phyloP scores from a whole-genome alignment of 441 rosid genomes.

The Dalechampia spathulata region DNA sequence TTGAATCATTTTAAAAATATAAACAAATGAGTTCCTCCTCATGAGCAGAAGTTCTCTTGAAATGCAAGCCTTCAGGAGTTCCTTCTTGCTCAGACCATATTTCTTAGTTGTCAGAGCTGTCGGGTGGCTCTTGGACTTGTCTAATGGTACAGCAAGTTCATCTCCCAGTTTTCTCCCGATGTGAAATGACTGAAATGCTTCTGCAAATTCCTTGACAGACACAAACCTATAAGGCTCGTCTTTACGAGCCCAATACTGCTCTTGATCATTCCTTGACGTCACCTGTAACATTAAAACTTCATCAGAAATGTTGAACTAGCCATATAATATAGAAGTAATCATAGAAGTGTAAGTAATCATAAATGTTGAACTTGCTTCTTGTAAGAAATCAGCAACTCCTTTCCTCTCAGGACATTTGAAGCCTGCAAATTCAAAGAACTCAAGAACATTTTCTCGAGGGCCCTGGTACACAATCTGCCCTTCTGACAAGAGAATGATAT shows the following conservation, averaged over 20 bases:
- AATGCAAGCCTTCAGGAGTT: slow-evolving; percentile 53
- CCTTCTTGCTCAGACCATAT: slow-evolving; percentile 47
- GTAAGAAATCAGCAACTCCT: slow-evolving; percentile 72
- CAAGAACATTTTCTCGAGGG: slow-evolving; percentile 51
- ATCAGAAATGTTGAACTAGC: neutral
- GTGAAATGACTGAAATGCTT: slow-evolving; percentile 61
- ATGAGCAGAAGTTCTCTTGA: slow-evolving; percentile 63
- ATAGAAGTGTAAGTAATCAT: neutral
- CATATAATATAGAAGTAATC: neutral
- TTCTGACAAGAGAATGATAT: slow-evolving; percentile 57
- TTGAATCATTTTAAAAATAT: slow-evolving; percentile 57
- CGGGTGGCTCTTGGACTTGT: slow-evolving; percentile 50
- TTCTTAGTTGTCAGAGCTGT: slow-evolving; percentile 52
- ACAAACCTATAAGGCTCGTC: slow-evolving; percentile 52
- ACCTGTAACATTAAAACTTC: slow-evolving; percentile 34
- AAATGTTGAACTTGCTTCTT: slow-evolving; percentile 35
- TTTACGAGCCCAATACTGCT: slow-evolving; percentile 57
- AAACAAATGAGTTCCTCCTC: slow-evolving; percentile 78
- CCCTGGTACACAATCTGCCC: slow-evolving; percentile 73
- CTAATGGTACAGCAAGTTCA: slow-evolving; percentile 50
- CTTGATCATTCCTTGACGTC: slow-evolving; percentile 79
- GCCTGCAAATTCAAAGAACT: slow-evolving; percentile 57
- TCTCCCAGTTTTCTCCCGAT: slow-evolving; percentile 44
- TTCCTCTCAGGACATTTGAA: slow-evolving; percentile 73
- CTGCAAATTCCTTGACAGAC: slow-evolving; percentile 49